A percentile compares a stretch with the other conserved stretches of the same genome.
Evolutionary conservation across 495 filamentous ascomycete genomes (phyloP).

Genomic region (Trypethelium eluteriae): DNA sequence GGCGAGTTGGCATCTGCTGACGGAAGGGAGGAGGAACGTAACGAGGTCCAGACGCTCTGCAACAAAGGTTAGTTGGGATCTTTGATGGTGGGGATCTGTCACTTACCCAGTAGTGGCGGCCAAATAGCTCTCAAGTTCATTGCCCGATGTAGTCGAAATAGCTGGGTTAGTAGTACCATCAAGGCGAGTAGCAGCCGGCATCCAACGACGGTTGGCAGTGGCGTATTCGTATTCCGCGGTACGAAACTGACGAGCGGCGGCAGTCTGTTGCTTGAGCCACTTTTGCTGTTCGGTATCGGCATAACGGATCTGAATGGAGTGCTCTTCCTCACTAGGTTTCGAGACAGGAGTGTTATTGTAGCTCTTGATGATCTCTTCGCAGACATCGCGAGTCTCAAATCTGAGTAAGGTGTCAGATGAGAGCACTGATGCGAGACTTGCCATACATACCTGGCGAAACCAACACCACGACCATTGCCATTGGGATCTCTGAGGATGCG

Average conservation of each 20-base stretch:
- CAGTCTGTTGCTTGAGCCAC: conserved; percentile 86
- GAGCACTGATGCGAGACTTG: not conserved
- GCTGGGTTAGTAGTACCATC: not conserved
- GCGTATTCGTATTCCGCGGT: conserved; percentile 84
- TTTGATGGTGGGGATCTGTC: not conserved
- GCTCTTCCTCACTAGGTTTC: conserved; percentile 59
- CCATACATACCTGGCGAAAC: conserved; percentile 76
- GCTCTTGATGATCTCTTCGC: conserved; percentile 73
- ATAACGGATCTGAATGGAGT: conserved; percentile 86
- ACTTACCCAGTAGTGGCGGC: conserved; percentile 6
- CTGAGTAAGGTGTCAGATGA: conserved; percentile 37
- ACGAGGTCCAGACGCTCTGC: not conserved
- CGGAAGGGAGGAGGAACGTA: conserved; percentile 7
- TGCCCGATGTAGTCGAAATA: conserved; percentile 3
- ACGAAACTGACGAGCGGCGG: conserved; percentile 84
- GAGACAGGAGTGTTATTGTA: conserved; percentile 62
- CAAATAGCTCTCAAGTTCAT: conserved; percentile 15
- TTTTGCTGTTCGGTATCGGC: conserved; percentile 96
- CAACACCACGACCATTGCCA: conserved; percentile 90
- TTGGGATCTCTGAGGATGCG: conserved; percentile 86
- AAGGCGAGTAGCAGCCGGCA: conserved; percentile 40
- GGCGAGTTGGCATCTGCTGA: not conserved
- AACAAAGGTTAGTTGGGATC: not conserved
- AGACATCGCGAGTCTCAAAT: conserved; percentile 80
- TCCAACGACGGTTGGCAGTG: conserved; percentile 40